Evolutionary conservation across 768 basidiomycete genomes (phyloP).

Genomic region (Rubroboletus pulcherrimus): DNA sequence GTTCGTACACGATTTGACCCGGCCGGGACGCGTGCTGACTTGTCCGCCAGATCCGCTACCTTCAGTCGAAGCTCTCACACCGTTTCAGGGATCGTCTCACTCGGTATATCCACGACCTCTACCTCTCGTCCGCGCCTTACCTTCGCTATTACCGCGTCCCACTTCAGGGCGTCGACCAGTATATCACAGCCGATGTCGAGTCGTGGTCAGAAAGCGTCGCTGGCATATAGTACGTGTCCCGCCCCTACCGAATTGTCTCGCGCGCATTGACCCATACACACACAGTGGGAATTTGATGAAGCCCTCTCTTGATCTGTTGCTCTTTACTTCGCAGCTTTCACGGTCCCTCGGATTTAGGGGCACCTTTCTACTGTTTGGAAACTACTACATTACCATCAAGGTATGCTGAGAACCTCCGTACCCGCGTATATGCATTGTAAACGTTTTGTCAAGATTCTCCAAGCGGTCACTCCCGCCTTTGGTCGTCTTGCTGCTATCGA

Average conservation of each 20-base stretch:
- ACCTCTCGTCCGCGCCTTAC: conserved; percentile 71
- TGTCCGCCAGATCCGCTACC: conserved; percentile 68
- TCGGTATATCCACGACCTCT: conserved; percentile 88
- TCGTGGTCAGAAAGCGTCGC: conserved; percentile 84
- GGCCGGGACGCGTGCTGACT: not conserved
- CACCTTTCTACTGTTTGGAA: conserved; percentile 70
- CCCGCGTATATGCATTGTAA: not conserved
- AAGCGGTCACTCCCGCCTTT: conserved; percentile 88
- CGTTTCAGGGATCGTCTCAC: conserved; percentile 83
- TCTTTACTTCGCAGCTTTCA: conserved; percentile 91
- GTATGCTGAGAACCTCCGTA: conserved; percentile 3
- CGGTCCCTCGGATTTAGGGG: conserved; percentile 85
- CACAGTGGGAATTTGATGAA: conserved; percentile 88
- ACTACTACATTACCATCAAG: conserved; percentile 81
- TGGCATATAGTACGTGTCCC: conserved; percentile 77
- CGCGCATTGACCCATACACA: not conserved
- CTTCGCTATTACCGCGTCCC: conserved; percentile 65
- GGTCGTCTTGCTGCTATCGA: conserved; percentile 86
- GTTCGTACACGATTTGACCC: conserved; percentile 34
- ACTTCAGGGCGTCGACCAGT: conserved; percentile 82
- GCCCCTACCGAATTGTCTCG: not conserved
- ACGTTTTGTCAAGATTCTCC: conserved; percentile 46
- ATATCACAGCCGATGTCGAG: conserved; percentile 89
- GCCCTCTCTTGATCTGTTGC: conserved; percentile 82
- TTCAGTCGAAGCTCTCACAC: conserved; percentile 83